phyloP scores from a whole-genome alignment of 2,329 filamentous ascomycete species.

The Intubia oerlemansii region DNA sequence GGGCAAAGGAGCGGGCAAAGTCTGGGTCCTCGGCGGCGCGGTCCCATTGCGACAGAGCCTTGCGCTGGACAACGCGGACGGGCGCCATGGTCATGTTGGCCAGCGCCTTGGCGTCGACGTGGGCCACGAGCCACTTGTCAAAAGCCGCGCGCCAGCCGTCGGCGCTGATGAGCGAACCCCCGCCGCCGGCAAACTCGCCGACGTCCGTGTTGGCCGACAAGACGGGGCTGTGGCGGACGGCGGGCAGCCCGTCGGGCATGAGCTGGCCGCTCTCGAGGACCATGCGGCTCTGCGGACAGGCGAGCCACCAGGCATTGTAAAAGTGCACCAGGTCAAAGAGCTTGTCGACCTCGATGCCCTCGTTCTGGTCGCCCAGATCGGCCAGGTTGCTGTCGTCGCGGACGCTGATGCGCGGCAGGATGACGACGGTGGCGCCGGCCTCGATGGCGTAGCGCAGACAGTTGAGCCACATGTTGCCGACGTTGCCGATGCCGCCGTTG shows the following conservation, averaged over 20 bases:
- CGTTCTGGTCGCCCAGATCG: slow-evolving; percentile 4
- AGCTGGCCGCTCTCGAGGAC: no score
- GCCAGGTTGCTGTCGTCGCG: slow-evolving; percentile 7
- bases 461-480: slow-evolving; percentile 16
- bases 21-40: slow-evolving; percentile 4
- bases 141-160: slow-evolving; percentile 8
- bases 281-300: slow-evolving; percentile 7
- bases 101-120: background rate
- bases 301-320: slow-evolving; percentile 4
- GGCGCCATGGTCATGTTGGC: slow-evolving; percentile 4
- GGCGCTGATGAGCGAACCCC: slow-evolving; percentile 8
- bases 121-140: slow-evolving; percentile 6
- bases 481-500: slow-evolving; percentile 16
- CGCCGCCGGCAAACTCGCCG: slow-evolving; percentile 1
- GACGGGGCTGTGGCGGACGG: slow-evolving; percentile 2
- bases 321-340: slow-evolving; percentile 7
- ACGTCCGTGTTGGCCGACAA: slow-evolving; percentile 1
- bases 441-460: slow-evolving; percentile 17
- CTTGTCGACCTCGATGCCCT: slow-evolving; percentile 3
- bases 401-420: slow-evolving; percentile 8
- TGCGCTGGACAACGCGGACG: slow-evolving; percentile 3
- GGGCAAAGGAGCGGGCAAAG: slow-evolving; percentile 7
- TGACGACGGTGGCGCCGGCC: slow-evolving; percentile 8
- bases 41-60: slow-evolving; percentile 4
- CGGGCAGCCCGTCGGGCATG: no score